Evolutionary conservation across 2,329 filamentous ascomycete genomes (phyloP).

Genomic region (Fusarium nematophilum): DNA sequence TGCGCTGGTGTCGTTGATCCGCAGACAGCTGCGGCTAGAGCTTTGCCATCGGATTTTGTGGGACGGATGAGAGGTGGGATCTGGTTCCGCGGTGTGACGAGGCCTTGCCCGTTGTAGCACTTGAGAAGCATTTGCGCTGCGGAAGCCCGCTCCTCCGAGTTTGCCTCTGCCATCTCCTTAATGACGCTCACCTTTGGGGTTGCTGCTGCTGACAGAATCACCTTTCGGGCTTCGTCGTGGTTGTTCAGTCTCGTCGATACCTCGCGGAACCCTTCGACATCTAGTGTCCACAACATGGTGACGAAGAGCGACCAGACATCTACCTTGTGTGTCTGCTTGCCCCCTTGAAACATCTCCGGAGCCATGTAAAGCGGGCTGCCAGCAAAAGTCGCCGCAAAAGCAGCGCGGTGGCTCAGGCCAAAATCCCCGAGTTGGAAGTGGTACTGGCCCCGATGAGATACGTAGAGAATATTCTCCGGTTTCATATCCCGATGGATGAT

Average conservation of each 20-base stretch:
- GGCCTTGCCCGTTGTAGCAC: constrained; percentile 1
- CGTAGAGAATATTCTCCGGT: constrained; percentile 37
- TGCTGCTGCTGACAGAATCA: not conserved
- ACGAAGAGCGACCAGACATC: constrained; percentile 44
- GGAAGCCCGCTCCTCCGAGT: constrained; percentile 13
- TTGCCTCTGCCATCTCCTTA: constrained; percentile 5
- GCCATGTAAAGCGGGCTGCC: constrained; percentile 25
- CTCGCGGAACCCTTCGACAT: constrained; percentile 12
- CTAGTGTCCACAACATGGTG: constrained; percentile 34
- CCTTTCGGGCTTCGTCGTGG: no score
- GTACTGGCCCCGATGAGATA: not conserved
- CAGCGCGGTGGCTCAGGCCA: not conserved
- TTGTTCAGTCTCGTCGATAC: no score
- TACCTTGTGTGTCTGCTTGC: constrained; percentile 31
- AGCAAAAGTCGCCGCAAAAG: not conserved
- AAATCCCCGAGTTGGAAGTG: constrained; percentile 17
- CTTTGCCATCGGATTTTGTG: no score
- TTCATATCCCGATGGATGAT: constrained; percentile 41
- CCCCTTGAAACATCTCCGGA: constrained; percentile 20
- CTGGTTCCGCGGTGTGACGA: no score
- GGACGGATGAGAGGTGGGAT: no score
- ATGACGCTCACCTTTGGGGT: not conserved
- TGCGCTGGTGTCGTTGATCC: no score
- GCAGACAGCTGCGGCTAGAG: no score
- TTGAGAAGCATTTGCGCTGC: constrained; percentile 30